Evolutionary conservation across 2,329 filamentous ascomycete genomes (phyloP).

Genomic region (Neonectria faginata): DNA sequence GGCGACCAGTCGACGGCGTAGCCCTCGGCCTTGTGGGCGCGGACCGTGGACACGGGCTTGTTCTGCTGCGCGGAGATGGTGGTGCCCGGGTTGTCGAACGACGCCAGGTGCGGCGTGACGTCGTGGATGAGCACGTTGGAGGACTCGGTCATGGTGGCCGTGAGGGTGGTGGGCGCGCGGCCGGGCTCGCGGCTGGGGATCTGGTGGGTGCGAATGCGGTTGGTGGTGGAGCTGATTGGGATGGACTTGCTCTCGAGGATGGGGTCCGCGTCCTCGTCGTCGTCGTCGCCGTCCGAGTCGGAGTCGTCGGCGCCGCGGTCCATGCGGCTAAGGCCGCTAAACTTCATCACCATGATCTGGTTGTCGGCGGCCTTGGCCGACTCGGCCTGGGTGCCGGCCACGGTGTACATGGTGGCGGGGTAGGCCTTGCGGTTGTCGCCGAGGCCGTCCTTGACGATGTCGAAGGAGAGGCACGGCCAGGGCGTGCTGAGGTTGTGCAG

Average conservation of each 20-base stretch:
- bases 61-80: conserved; percentile 84
- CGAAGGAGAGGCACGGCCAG: conserved; percentile 97
- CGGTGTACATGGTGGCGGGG: conserved; percentile 93
- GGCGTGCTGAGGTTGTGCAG: conserved; percentile 92
- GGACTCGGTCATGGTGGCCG: conserved; percentile 93
- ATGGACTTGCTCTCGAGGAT: conserved; percentile 95
- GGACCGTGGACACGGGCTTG: conserved; percentile 87
- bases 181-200: conserved; percentile 77
- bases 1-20: conserved; percentile 99
- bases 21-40: conserved; percentile 92
- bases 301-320: conserved; percentile 76
- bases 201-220: conserved; percentile 91
- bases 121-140: conserved; percentile 92
- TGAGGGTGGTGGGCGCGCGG: conserved; percentile 81
- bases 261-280: conserved; percentile 84
- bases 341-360: conserved; percentile 94
- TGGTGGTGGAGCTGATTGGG: conserved; percentile 87
- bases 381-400: conserved; percentile 94
- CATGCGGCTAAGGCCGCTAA: conserved; percentile 91
- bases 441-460: conserved; percentile 86
- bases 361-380: conserved; percentile 82
- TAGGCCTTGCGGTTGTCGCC: conserved; percentile 93
- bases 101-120: conserved; percentile 86
- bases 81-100: conserved; percentile 90
- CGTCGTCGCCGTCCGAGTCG: conserved; percentile 78